Conservation (phyloP, 2,329 filamentous ascomycete genomes). For the Botrytis porri region DNA sequence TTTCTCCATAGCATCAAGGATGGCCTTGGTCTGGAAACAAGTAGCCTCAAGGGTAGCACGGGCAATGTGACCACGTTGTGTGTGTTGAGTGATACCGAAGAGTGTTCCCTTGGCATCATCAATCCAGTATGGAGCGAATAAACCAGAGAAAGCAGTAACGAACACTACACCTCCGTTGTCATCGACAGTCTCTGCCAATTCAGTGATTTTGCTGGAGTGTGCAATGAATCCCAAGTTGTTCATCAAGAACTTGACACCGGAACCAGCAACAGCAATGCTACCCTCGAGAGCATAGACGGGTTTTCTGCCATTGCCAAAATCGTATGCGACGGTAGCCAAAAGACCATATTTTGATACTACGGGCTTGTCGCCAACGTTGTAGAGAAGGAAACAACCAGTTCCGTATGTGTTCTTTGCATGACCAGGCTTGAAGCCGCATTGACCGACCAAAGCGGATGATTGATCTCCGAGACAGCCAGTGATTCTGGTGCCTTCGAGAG, state of each 20-base stretch:
- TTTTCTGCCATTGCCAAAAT: slow-evolving; percentile 57
- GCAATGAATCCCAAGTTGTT: slow-evolving; percentile 62
- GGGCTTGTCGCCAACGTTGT: slow-evolving; percentile 79
- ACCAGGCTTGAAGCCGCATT: slow-evolving; percentile 78
- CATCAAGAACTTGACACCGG: slow-evolving; percentile 72
- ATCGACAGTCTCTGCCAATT: slow-evolving; percentile 50
- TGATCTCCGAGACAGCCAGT: slow-evolving; percentile 78
- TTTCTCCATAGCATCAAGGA: slow-evolving; percentile 85
- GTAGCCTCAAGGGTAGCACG: slow-evolving; percentile 87
- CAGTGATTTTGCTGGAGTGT: slow-evolving; percentile 49
- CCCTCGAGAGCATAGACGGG: slow-evolving; percentile 78
- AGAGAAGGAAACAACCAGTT: slow-evolving; percentile 80
- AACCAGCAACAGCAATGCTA: slow-evolving; percentile 77
- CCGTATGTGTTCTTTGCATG: slow-evolving; percentile 85
- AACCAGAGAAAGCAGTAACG: slow-evolving; percentile 85
- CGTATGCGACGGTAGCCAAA: slow-evolving; percentile 82
- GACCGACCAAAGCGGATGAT: slow-evolving; percentile 75
- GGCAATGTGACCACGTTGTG: slow-evolving; percentile 80
- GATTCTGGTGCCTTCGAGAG: slow-evolving; percentile 67
- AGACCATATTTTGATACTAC: slow-evolving; percentile 82
- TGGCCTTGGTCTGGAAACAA: slow-evolving; percentile 89
- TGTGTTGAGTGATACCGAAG: slow-evolving; percentile 79
- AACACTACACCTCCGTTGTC: slow-evolving; percentile 84
- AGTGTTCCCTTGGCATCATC: slow-evolving; percentile 88
- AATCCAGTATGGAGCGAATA: slow-evolving; percentile 94